phyloP scores from a whole-genome alignment of 2,329 filamentous ascomycete genomes.

The Zymoseptoria tritici region DNA sequence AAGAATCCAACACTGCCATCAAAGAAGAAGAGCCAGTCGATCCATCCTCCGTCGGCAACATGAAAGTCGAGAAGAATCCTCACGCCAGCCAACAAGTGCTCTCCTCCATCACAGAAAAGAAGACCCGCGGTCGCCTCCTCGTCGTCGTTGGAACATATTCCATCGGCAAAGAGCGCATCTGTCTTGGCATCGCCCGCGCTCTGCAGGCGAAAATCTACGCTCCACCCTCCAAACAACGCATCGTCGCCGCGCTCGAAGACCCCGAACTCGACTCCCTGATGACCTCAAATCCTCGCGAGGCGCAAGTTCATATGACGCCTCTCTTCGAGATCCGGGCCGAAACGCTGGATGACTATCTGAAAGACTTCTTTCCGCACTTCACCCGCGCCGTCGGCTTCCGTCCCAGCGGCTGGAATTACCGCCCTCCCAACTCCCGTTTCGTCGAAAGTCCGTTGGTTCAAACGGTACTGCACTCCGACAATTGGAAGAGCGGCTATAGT shows the following conservation, averaged over 20 bases:
- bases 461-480: conserved; percentile 56
- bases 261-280: conserved; percentile 69
- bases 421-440: conserved; percentile 58
- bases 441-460: conserved; percentile 56
- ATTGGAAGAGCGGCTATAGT: conserved; percentile 70
- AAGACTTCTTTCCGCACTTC: conserved; percentile 72
- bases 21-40: conserved; percentile 34
- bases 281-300: conserved; percentile 71
- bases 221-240: conserved; percentile 70
- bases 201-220: conserved; percentile 86
- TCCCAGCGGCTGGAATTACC: conserved; percentile 91
- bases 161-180: conserved; percentile 96
- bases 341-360: conserved; percentile 82
- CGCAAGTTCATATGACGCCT: conserved; percentile 96
- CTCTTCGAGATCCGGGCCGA: conserved; percentile 90
- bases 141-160: conserved; percentile 95
- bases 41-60: conserved; percentile 29
- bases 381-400: conserved; percentile 82
- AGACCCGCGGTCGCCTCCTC: conserved; percentile 60
- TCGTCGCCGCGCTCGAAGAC: conserved; percentile 79
- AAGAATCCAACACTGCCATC: conserved; percentile 33
- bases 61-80: conserved; percentile 28
- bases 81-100: conserved; percentile 25
- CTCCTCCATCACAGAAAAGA: conserved; percentile 26
- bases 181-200: conserved; percentile 81